Conservation (phyloP, 768 basidiomycete species). For the Rhizopogon vulgaris region DNA sequence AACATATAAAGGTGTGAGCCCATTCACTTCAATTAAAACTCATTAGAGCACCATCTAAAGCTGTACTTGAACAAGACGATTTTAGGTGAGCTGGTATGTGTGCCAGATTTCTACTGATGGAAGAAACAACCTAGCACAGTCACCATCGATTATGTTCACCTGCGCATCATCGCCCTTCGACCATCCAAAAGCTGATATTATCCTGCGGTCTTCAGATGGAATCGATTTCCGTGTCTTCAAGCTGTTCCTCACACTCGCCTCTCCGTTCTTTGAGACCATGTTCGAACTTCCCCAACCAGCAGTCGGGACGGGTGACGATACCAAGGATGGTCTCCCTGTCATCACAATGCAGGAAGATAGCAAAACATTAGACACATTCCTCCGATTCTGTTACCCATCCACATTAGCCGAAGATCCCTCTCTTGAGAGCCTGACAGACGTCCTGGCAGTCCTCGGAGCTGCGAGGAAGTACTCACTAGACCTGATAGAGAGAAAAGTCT, state of each 20-base stretch:
- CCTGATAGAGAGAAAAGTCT: constrained; percentile 21
- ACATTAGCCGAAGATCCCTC: neutral
- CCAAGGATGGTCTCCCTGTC: constrained; percentile 1
- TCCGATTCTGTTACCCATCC: constrained; percentile 12
- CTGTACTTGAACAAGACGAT: neutral
- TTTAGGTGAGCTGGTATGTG: neutral
- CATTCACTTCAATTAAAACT: neutral
- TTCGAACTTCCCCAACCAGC: constrained; percentile 1
- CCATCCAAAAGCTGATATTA: constrained; percentile 7
- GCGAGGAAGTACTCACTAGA: constrained; percentile 38
- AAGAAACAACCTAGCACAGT: neutral
- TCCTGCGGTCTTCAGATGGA: constrained; percentile 12
- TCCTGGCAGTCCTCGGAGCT: constrained; percentile 22
- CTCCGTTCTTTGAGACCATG: constrained; percentile 7
- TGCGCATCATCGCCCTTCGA: constrained; percentile 9
- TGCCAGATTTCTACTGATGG: neutral
- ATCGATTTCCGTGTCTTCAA: constrained; percentile 18
- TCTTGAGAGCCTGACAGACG: neutral
- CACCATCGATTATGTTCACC: neutral
- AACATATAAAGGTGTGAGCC: neutral
- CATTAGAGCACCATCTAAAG: neutral
- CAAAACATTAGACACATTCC: constrained; percentile 9
- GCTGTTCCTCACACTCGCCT: constrained; percentile 18
- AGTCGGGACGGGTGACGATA: neutral
- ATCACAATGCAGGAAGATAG: constrained; percentile 7